Evolutionary conservation across 768 basidiomycete genomes (phyloP).

Genomic region (Collybia sordida): DNA sequence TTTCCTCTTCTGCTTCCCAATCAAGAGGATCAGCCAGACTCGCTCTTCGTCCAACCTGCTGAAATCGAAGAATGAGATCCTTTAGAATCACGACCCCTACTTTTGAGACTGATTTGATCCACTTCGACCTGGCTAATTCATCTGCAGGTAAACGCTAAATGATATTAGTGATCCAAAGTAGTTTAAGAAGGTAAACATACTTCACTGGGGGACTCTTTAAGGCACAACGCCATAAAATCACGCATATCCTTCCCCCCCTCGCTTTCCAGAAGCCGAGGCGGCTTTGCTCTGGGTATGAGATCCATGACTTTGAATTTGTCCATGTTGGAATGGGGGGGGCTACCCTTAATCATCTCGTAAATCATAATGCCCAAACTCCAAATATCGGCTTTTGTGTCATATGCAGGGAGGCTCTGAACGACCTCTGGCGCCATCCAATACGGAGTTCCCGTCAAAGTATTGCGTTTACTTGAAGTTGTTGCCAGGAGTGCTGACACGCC

Average conservation of each 20-base stretch:
- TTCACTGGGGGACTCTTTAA: slow-evolving; percentile 78
- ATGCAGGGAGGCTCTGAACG: slow-evolving; percentile 82
- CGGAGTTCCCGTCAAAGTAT: slow-evolving; percentile 95
- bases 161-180: slow-evolving; percentile 1
- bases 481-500: slow-evolving; percentile 93
- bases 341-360: slow-evolving; percentile 96
- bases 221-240: slow-evolving; percentile 82
- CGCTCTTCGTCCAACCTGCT: slow-evolving; percentile 73
- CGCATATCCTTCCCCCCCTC: slow-evolving; percentile 84
- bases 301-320: slow-evolving; percentile 87
- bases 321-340: slow-evolving; percentile 88
- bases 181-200: slow-evolving; percentile 42
- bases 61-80: slow-evolving; percentile 79
- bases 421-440: slow-evolving; percentile 99
- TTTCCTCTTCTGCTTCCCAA: slow-evolving; percentile 71
- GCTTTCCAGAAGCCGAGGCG: slow-evolving; percentile 74
- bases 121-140: slow-evolving; percentile 82
- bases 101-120: slow-evolving; percentile 82
- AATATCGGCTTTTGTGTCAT: slow-evolving; percentile 97
- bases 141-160: slow-evolving; percentile 83
- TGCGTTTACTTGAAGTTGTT: slow-evolving; percentile 84
- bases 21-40: slow-evolving; percentile 72
- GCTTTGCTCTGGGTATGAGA: slow-evolving; percentile 82
- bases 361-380: slow-evolving; percentile 97
- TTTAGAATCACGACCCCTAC: slow-evolving; percentile 64